A percentile compares a stretch with the other conserved stretches of the same genome.
phyloP scores from a whole-genome alignment of 257 asterid species.

The Solanum pennellii region DNA sequence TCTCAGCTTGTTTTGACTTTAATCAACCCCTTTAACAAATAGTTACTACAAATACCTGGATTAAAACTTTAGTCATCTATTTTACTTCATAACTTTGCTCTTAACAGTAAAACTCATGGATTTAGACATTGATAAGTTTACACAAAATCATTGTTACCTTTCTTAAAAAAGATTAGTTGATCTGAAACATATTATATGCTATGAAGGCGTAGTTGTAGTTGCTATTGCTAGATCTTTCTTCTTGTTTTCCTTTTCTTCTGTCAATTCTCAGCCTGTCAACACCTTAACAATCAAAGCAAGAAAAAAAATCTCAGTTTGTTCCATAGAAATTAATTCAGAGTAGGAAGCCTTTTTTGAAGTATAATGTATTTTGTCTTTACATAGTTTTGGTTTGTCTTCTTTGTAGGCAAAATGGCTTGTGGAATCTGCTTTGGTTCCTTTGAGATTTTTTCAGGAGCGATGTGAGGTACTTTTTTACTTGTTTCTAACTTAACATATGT shows the following conservation, averaged over 20 bases:
- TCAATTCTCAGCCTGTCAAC: neutral
- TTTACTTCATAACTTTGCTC: neutral
- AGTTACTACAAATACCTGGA: neutral
- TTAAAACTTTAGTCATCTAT: neutral
- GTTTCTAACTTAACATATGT: neutral
- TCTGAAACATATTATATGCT: neutral
- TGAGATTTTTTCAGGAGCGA: conserved; percentile 93
- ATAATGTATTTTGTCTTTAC: neutral
- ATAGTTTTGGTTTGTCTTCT: neutral
- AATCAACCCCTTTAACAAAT: neutral
- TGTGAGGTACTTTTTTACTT: conserved; percentile 57
- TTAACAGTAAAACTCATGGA: neutral
- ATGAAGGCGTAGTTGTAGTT: neutral
- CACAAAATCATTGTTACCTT: neutral
- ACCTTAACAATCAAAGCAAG: neutral
- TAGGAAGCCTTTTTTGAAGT: neutral
- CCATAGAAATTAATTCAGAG: neutral
- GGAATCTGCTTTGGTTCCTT: conserved; percentile 88
- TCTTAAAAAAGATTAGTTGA: neutral
- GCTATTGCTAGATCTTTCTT: neutral
- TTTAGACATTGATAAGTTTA: neutral
- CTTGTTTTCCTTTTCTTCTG: neutral
- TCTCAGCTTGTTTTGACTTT: neutral
- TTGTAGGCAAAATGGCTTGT: conserved; percentile 91
- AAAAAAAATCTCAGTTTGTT: neutral